A percentile compares a stretch with the other conserved stretches of the same genome.
These are phyloP conservation scores for Linum lewisii DNA, from an alignment of 345 rosid genomes.

Conservation along the genomic window DNA sequence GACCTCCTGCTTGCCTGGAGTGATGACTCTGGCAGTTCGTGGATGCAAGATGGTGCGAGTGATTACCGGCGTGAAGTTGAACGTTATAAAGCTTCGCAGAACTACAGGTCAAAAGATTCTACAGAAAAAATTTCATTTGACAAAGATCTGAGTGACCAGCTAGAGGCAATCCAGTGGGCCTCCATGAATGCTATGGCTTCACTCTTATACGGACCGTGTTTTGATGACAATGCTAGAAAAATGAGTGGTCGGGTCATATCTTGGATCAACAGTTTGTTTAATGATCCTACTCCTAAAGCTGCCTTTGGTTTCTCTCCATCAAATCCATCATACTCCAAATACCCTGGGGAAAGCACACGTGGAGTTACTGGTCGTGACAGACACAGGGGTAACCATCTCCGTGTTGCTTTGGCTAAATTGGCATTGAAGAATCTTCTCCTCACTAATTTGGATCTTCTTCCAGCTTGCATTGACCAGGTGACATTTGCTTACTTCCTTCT, in stretches of 20 bases:
- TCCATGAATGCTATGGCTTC: conserved; percentile 97
- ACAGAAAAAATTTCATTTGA: conserved; percentile 86
- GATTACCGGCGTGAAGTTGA: conserved; percentile 98
- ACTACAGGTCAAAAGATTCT: conserved; percentile 87
- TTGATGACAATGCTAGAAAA: conserved; percentile 97
- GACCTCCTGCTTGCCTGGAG: conserved; percentile 90
- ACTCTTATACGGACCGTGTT: conserved; percentile 89
- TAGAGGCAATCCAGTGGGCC: conserved; percentile 96
- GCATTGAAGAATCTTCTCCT: conserved; percentile 96
- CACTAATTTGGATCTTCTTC: conserved; percentile 91
- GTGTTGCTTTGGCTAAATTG: conserved; percentile 84
- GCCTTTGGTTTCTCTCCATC: conserved; percentile 97
- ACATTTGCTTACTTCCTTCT: not conserved
- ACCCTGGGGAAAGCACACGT: conserved; percentile 73
- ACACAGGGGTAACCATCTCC: conserved; percentile 76
- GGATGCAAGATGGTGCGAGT: conserved; percentile 79
- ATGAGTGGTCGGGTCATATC: conserved; percentile 94
- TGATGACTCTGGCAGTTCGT: conserved; percentile 71
- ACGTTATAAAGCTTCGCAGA: conserved; percentile 89
- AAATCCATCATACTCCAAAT: conserved; percentile 89
- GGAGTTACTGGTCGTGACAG: conserved; percentile 81
- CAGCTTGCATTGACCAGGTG: conserved; percentile 99
- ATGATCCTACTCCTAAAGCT: conserved; percentile 90
- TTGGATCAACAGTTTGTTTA: conserved; percentile 96
- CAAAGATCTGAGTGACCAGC: conserved; percentile 81